A percentile compares a stretch with the other conserved stretches of the same genome.
Conservation (phyloP, 176 grass and related monocot species). For the Dactylis glomerata region DNA sequence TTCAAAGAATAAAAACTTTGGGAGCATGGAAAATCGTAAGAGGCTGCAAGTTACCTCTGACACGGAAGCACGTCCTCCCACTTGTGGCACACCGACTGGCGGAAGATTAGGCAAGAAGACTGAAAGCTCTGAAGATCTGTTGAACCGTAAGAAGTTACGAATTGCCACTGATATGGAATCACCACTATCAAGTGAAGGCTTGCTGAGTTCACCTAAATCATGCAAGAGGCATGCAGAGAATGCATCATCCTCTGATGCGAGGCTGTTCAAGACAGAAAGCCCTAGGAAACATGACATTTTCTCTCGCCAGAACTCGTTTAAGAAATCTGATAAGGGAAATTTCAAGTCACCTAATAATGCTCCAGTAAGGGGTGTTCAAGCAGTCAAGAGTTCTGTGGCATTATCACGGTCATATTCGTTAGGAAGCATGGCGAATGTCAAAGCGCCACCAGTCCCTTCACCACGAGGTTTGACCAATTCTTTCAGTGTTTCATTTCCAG, state of each 20-base stretch:
- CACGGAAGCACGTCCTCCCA: slow-evolving; percentile 2
- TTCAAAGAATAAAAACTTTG: slow-evolving; percentile 33
- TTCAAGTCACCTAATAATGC: slow-evolving; percentile 33
- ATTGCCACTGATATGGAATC: slow-evolving; percentile 45
- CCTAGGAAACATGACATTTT: slow-evolving; percentile 36
- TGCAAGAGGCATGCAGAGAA: slow-evolving; percentile 44
- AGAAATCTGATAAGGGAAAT: slow-evolving; percentile 40
- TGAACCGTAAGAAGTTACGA: slow-evolving; percentile 49
- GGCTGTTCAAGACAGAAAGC: slow-evolving; percentile 28
- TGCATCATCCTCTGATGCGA: slow-evolving; percentile 31
- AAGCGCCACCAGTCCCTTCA: slow-evolving; percentile 58
- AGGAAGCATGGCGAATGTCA: slow-evolving; percentile 46
- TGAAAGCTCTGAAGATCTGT: slow-evolving; percentile 32
- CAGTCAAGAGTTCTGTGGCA: slow-evolving; percentile 37
- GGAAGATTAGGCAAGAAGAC: slow-evolving; percentile 35
- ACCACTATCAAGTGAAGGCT: slow-evolving; percentile 40
- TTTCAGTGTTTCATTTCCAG: slow-evolving; percentile 8
- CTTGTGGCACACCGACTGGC: slow-evolving; percentile 23
- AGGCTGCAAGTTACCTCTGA: slow-evolving; percentile 43
- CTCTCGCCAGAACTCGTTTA: slow-evolving; percentile 50
- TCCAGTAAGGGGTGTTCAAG: slow-evolving; percentile 32
- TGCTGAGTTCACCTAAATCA: slow-evolving; percentile 40
- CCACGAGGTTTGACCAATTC: slow-evolving; percentile 57
- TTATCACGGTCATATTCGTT: slow-evolving; percentile 63
- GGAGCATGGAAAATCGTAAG: slow-evolving; percentile 32